phyloP scores from a whole-genome alignment of 2,329 filamentous ascomycete genomes.

The Penicillium janthinellum region DNA sequence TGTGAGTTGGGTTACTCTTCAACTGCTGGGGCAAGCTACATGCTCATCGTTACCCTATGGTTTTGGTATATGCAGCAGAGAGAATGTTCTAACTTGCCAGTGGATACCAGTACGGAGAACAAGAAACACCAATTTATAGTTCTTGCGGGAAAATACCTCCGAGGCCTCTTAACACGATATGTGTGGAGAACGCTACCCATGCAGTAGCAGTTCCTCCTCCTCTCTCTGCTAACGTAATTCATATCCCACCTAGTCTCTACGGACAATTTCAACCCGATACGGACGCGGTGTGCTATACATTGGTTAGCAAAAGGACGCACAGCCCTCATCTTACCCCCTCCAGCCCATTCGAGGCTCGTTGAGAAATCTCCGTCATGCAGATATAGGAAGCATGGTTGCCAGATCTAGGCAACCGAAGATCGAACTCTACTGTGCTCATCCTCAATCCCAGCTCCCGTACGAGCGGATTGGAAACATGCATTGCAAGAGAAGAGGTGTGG shows the following conservation, averaged over 20 bases:
- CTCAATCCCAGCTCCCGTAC: background rate
- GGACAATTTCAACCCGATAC: background rate
- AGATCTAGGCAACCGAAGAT: slow-evolving; percentile 10
- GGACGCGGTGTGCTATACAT: background rate
- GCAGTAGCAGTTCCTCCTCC: background rate
- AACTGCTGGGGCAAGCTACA: background rate
- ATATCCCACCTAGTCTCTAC: background rate
- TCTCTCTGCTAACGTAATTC: background rate
- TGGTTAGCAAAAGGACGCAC: background rate
- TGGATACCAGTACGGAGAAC: background rate
- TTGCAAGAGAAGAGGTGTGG: background rate
- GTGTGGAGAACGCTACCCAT: background rate
- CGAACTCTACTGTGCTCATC: background rate
- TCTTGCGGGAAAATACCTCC: background rate
- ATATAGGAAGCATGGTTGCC: slow-evolving; percentile 13
- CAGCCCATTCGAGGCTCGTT: background rate
- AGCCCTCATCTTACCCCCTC: background rate
- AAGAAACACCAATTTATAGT: background rate
- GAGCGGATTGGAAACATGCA: background rate
- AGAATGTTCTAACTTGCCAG: background rate
- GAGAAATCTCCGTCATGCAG: background rate
- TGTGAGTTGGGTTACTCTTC: background rate
- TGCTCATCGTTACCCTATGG: background rate
- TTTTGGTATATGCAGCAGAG: background rate
- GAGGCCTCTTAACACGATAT: background rate